Base-by-base conservation (phyloP, 2,329 filamentous ascomycete species). In the Verticillium isaacii region DNA sequence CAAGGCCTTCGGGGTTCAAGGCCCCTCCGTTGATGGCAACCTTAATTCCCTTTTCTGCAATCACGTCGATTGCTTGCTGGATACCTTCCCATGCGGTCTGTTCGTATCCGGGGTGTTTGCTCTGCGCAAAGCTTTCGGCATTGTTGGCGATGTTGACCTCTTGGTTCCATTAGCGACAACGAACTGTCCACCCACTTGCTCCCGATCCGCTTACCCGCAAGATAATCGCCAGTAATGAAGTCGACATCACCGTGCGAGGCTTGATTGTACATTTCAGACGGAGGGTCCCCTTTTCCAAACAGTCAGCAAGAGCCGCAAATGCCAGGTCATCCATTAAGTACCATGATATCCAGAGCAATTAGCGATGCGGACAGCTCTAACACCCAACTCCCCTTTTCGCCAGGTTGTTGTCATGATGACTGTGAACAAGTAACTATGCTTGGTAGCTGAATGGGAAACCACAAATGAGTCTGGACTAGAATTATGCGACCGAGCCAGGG, bases 21-120 rank as follows among this genome's bases (percentile, higher is more conserved):
- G 80, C 82, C 0, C 85, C 84, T 2, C 84, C 84, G 65, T 87
- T 86, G 60, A 85, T 74, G 41, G 84, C 74, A 12, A 86, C 73
- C 64, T 82, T 84, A 71, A 86, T 85, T 0, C 74, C 67, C 63
- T 83, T 79, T 57, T 79, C 71, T 1, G 68, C 62, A 15, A 71
- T 76, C 70, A 63, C 82, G 29, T 72, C 8, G 78, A 66, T 59
- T 69, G 71, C 45, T 73, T 72, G 41, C 19, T 23, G 41, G 12
- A 50, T 50, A 9, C 41, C 41, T 14, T 50, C n/a, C 41, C 41
- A 23, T 11, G 41, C 41, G 23, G 8, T 50, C n/a, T 50, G 19
- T 23, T 50, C 41, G 8, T 50, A 50, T 9, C 41, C 41, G 3
- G 41, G 41, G 41, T 50, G 41, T 25, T 12, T 50, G n/a, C 41